Percentiles rank a stretch among this genome's conserved stretches.
Evolutionary conservation across 495 filamentous ascomycete genomes (phyloP).

Genomic region (Tuber umbilicatum): DNA sequence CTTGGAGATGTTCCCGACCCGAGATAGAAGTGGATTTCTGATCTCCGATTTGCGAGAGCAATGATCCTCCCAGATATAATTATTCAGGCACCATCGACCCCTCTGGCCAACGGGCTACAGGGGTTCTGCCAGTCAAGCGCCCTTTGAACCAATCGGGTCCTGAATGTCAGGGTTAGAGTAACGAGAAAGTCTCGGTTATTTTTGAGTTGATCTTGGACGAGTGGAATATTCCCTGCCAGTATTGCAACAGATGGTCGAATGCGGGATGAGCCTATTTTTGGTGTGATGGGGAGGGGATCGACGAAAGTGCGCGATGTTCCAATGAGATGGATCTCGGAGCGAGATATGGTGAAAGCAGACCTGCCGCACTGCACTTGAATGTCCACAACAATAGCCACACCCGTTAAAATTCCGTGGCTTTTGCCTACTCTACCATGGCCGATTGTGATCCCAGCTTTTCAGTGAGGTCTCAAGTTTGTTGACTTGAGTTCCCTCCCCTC

Average conservation of each 20-base stretch:
- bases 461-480: background rate
- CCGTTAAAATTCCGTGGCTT: background rate
- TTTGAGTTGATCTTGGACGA: constrained; percentile 27
- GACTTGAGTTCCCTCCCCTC: background rate
- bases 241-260: background rate
- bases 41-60: background rate
- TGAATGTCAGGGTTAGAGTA: background rate
- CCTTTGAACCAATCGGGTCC: background rate
- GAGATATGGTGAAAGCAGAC: background rate
- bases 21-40: background rate
- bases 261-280: constrained; percentile 12
- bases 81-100: background rate
- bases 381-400: background rate
- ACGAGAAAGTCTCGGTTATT: constrained; percentile 16
- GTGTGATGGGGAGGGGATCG: background rate
- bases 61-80: background rate
- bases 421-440: background rate
- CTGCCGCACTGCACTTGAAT: background rate
- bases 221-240: background rate
- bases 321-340: background rate
- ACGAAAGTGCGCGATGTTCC: background rate
- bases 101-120: background rate
- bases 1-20: background rate
- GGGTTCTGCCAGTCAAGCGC: background rate
- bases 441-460: constrained; percentile 3